Percentiles rank a stretch among this genome's conserved stretches.
phyloP scores from a whole-genome alignment of 2,329 filamentous ascomycete genomes.

The Blumeria graminis region DNA sequence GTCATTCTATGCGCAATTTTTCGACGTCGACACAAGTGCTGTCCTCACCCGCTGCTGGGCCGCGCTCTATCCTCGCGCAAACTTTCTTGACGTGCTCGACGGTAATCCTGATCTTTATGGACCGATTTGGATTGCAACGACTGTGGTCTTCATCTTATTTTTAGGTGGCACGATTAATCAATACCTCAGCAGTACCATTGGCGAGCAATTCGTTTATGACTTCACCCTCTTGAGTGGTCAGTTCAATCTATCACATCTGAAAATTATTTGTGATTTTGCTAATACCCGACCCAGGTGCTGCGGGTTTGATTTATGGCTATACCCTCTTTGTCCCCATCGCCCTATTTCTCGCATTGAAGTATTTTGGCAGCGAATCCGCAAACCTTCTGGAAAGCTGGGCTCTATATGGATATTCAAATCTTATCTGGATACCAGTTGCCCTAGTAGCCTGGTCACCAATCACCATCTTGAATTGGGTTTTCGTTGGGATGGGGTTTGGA shows the following conservation, averaged over 20 bases:
- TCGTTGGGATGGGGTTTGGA: constrained; percentile 69
- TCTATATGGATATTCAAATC: constrained; percentile 84
- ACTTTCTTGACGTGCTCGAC: constrained; percentile 92
- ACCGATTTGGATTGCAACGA: constrained; percentile 96
- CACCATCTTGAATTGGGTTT: constrained; percentile 73
- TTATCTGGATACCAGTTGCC: constrained; percentile 92
- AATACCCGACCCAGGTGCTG: constrained; percentile 32
- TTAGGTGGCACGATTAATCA: constrained; percentile 85
- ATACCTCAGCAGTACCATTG: constrained; percentile 48
- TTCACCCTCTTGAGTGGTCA: constrained; percentile 67
- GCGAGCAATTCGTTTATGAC: constrained; percentile 65
- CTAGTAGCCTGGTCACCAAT: constrained; percentile 76
- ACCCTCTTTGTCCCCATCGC: constrained; percentile 65
- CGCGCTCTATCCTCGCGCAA: constrained; percentile 71
- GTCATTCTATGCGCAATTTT: constrained; percentile 91
- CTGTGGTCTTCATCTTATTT: constrained; percentile 87
- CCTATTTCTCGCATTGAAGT: constrained; percentile 72
- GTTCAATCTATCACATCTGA: background rate
- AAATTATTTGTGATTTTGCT: background rate
- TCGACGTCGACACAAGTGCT: constrained; percentile 86
- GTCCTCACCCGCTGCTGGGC: constrained; percentile 71
- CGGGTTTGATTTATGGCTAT: constrained; percentile 87
- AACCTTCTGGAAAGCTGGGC: constrained; percentile 91
- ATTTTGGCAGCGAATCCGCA: constrained; percentile 84
- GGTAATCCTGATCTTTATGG: constrained; percentile 94